Evolutionary conservation across 2,329 filamentous ascomycete genomes (phyloP), one percentile per base, ranked within the genome.

Genomic region (Alternaria brassicae): DNA sequence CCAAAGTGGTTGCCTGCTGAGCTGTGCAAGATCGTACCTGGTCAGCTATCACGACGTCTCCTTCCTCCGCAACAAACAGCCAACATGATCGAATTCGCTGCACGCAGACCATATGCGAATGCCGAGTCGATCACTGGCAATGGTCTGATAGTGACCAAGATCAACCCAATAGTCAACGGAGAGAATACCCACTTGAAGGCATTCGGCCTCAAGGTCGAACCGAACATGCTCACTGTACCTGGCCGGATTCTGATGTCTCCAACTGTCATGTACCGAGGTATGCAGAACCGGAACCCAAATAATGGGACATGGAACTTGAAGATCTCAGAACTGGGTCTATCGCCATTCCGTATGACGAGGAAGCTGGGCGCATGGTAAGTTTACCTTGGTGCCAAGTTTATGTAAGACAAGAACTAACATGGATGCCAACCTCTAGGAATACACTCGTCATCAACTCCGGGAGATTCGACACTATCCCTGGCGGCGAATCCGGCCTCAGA

Each of bases 261-360:
- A 0, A 69, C 64, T 0, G 78, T 96, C 27, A 73, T 79, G 2
- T 97, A 96, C 70, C 61, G 72, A 19, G 62, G 40, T 15, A 63
- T 53, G 15, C 72, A 63, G 6, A 56, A 66, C 50, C 58, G 83
- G 6, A 71, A 50, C 1, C 78, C 84, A 0, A 62, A 55, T 1
- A 77, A 79, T n/a, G 91, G 89, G 0, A 82, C 83, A 1, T 95
- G 91, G 91, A 92, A 93, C 68, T 85, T 94, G 81, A 67, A 72
- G 27, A 36, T 58, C 3, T 27, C 54, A 6, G n/a, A 45, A 7
- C 58, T 74, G 13, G 71, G 72, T 1, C 9, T 62, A 9, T 65
- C 70, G 12, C 75, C 74, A 3, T 75, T 76, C 49, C 63, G 64
- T 12, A 32, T 63, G 3, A 62, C 66, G 3, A 70, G 59, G 32